These are phyloP conservation scores for Ochromonas danica DNA, from an alignment of 108 stramenopile species.

Conservation along the genomic window DNA sequence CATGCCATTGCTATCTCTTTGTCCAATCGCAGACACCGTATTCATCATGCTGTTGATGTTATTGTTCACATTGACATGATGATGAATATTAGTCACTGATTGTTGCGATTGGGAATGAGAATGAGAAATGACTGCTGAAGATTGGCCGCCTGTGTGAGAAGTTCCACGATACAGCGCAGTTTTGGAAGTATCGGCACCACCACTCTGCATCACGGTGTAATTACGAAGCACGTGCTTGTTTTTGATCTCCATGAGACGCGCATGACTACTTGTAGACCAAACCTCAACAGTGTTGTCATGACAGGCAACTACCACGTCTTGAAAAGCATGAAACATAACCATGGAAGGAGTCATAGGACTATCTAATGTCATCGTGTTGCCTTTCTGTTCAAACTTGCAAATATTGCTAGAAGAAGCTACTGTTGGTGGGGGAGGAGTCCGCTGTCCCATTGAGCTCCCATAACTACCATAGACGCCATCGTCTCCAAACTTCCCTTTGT, in stretches of 20 bases:
- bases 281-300: background rate
- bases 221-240: slow-evolving; percentile 3
- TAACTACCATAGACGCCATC: background rate
- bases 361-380: background rate
- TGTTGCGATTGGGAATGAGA: no score
- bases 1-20: background rate
- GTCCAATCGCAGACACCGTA: background rate
- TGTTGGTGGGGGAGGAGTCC: background rate
- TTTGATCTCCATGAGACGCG: slow-evolving; percentile 7
- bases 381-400: slow-evolving; percentile 11
- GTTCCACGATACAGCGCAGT: no score
- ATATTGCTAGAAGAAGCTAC: background rate
- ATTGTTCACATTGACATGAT: no score
- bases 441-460: background rate
- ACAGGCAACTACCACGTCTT: background rate
- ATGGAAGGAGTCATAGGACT: background rate
- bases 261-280: background rate
- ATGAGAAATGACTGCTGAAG: no score
- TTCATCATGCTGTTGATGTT: background rate
- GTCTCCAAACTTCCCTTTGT: background rate
- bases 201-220: background rate
- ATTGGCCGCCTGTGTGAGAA: no score
- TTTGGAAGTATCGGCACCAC: no score
- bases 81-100: no score
- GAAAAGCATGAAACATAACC: slow-evolving; percentile 37